These are phyloP conservation scores for Stemphylium lycopersici DNA, from an alignment of 2,329 filamentous ascomycete species.

Conservation along the genomic window DNA sequence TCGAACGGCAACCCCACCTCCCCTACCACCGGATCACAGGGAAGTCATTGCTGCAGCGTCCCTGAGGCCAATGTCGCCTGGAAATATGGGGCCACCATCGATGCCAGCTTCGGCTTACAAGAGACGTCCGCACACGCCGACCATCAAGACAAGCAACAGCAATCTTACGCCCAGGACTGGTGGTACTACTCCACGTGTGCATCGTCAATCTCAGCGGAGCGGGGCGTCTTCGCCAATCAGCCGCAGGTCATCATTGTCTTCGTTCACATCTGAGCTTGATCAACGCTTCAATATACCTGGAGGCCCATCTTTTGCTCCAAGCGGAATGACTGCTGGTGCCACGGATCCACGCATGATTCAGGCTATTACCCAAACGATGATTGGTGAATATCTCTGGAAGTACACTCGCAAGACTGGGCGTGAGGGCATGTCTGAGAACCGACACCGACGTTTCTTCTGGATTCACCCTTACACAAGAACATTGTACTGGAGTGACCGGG, in stretches of 20 bases:
- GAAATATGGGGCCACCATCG: slow-evolving; percentile 80
- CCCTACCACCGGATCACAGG: slow-evolving; percentile 81
- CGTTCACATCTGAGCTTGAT: slow-evolving; percentile 93
- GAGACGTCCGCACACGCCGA: slow-evolving; percentile 50
- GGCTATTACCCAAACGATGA: slow-evolving; percentile 99
- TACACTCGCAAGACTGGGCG: slow-evolving; percentile 96
- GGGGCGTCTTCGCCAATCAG: slow-evolving; percentile 59
- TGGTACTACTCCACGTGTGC: slow-evolving; percentile 64
- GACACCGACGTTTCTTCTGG: slow-evolving; percentile 98
- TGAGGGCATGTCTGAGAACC: slow-evolving; percentile 83
- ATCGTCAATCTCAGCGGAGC: slow-evolving; percentile 52
- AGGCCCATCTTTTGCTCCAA: slow-evolving; percentile 52
- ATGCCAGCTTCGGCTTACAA: slow-evolving; percentile 78
- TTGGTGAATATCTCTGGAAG: slow-evolving; percentile 98
- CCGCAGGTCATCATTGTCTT: slow-evolving; percentile 86
- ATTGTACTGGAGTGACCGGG: slow-evolving; percentile 93
- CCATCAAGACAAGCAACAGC: slow-evolving; percentile 51
- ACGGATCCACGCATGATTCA: slow-evolving; percentile 99
- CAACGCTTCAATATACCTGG: slow-evolving; percentile 78
- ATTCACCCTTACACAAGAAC: slow-evolving; percentile 97
- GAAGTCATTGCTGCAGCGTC: slow-evolving; percentile 81
- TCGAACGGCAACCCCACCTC: slow-evolving; percentile 64
- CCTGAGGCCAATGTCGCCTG: slow-evolving; percentile 56
- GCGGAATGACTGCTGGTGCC: slow-evolving; percentile 67
- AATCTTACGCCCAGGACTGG: slow-evolving; percentile 51